Conservation (phyloP, 352 stramenopile genomes). For the Globisporangium perplexum region DNA sequence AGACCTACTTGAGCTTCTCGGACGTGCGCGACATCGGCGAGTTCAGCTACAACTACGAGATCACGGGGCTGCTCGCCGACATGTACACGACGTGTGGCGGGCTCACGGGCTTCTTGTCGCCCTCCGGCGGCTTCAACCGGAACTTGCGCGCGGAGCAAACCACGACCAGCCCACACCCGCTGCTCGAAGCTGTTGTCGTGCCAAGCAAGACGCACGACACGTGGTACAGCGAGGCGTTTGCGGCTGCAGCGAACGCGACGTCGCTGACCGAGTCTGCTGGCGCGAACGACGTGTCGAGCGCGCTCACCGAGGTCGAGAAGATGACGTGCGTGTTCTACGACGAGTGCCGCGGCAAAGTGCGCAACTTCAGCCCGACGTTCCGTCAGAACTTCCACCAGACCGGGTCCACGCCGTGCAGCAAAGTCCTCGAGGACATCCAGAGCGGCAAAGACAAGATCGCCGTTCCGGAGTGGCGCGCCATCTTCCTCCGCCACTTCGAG, state of each 20-base stretch:
- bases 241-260: constrained; percentile 33
- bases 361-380: constrained; percentile 59
- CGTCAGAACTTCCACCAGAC: constrained; percentile 57
- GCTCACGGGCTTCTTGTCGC: constrained; percentile 18
- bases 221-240: constrained; percentile 57
- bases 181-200: constrained; percentile 68
- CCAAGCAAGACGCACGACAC: constrained; percentile 26
- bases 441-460: constrained; percentile 49
- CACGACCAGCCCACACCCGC: constrained; percentile 10
- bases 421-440: constrained; percentile 53
- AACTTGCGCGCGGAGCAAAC: constrained; percentile 12
- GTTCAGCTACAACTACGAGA: constrained; percentile 86
- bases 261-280: constrained; percentile 28
- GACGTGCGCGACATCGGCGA: constrained; percentile 67
- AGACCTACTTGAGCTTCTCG: constrained; percentile 61
- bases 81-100: constrained; percentile 76
- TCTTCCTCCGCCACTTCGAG: constrained; percentile 63
- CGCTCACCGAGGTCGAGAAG: constrained; percentile 75
- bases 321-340: constrained; percentile 89
- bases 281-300: constrained; percentile 25
- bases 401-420: constrained; percentile 52
- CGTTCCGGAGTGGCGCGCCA: constrained; percentile 65
- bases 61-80: constrained; percentile 56
- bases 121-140: constrained; percentile 17
- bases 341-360: constrained; percentile 69